A percentile compares a stretch with the other conserved stretches of the same genome.
Evolutionary conservation across 768 basidiomycete genomes (phyloP).

Genomic region (Tricholomella constricta): DNA sequence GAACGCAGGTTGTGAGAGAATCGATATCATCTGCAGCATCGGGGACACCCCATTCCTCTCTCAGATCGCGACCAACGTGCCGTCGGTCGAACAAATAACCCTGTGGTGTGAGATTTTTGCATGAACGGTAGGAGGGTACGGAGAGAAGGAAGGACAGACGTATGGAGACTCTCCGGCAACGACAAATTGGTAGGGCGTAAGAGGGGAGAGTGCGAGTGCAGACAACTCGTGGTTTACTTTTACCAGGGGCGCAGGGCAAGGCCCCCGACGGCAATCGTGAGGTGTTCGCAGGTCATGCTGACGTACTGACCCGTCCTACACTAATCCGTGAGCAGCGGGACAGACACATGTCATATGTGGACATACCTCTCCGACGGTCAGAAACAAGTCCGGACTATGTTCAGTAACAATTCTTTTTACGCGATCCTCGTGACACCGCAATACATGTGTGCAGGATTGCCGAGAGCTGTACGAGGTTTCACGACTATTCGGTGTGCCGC

Average conservation of each 20-base stretch:
- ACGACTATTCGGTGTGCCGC: conserved; percentile 34
- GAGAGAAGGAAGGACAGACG: conserved; percentile 43
- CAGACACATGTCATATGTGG: neutral
- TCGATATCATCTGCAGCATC: conserved; percentile 37
- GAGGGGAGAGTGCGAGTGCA: conserved; percentile 71
- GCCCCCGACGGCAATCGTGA: conserved; percentile 58
- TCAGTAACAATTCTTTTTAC: conserved; percentile 83
- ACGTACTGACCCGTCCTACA: conserved; percentile 81
- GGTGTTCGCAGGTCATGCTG: conserved; percentile 81
- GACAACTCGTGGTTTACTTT: conserved; percentile 66
- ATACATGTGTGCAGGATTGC: conserved; percentile 51
- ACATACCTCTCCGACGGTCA: conserved; percentile 78
- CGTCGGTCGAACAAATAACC: conserved; percentile 85
- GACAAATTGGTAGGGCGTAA: conserved; percentile 83
- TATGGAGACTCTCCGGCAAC: conserved; percentile 81
- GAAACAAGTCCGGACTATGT: conserved; percentile 72
- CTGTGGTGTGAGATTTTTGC: conserved; percentile 34
- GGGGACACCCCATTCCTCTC: conserved; percentile 71
- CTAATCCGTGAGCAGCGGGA: neutral
- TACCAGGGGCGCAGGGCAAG: conserved; percentile 75
- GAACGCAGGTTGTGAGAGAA: conserved; percentile 71
- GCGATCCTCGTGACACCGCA: conserved; percentile 71
- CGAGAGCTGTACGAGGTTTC: conserved; percentile 48
- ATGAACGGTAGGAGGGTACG: neutral
- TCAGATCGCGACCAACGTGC: conserved; percentile 60